Evolutionary conservation across 345 rosid genomes (phyloP), one percentile per base, ranked within the genome.

Genomic region (Citrus maxima): DNA sequence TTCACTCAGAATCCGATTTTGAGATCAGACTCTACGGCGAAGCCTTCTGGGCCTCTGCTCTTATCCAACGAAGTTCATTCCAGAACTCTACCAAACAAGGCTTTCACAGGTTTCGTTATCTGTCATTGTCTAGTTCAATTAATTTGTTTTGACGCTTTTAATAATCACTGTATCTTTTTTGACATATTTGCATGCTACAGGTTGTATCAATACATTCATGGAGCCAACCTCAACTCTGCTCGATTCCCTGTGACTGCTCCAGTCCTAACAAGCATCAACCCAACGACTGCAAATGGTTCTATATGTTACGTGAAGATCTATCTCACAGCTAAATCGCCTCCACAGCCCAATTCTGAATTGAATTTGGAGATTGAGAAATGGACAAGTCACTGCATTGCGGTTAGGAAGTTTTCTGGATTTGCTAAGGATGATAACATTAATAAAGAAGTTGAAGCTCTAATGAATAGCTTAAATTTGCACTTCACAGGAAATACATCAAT

Each of bases 141-240:
- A 21, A 9, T 21, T 35, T 35, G 25, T 66, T 21, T 34, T 19
- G 25, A 35, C 25, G 0, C 14, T 0, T 0, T 0, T 7, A 35
- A 66, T 4, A 7, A 5, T 21, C 38, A 35, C 10, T 4, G 0
- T 19, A 21, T 66, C 3, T 13, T 16, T 65, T 65, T 35, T 30
- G 28, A 42, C 22, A 27, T 34, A 2, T 49, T 74, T 61, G 46
- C 42, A 21, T 61, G 72, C 19, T 34, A 24, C 84, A 87, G 92
- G 82, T 78, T 89, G 54, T 86, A 89, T 80, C 86, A 81, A 56
- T 85, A 86, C 83, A 79, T 86, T 42, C 90, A 87, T 59, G 88
- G 90, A 24, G 87, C 70, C 9, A 88, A 88, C 76, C 70, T 73
- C 12, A 79, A 87, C 73, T 30, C 80, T 22, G 28, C 79, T 51